Evolutionary conservation across 1,139 yeast species (phyloP).

Genomic region (Meyerozyma smithsonii): DNA sequence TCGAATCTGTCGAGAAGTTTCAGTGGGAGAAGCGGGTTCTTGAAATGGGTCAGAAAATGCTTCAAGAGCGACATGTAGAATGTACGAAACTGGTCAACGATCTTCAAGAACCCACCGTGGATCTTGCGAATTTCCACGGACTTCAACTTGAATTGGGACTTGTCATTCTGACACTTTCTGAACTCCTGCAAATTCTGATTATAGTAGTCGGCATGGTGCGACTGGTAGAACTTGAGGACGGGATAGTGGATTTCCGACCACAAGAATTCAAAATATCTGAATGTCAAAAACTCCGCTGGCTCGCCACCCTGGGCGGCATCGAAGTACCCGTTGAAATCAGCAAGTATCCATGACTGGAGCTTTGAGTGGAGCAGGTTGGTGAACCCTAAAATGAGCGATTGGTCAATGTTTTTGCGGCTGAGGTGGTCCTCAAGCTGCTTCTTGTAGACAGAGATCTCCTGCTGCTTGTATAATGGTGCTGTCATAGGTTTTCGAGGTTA

Average conservation of each 20-base stretch:
- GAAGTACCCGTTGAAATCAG: conserved; percentile 27
- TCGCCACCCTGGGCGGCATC: conserved; percentile 7
- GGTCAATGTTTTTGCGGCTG: conserved; percentile 32
- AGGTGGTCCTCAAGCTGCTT: conserved; percentile 27
- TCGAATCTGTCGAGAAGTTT: conserved; percentile 22
- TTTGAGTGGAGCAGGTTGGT: conserved; percentile 39
- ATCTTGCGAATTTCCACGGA: conserved; percentile 56
- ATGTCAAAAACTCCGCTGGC: conserved; percentile 24
- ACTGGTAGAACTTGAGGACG: conserved; percentile 49
- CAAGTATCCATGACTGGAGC: conserved; percentile 33
- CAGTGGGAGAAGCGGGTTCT: conserved; percentile 30
- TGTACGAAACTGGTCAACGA: conserved; percentile 37
- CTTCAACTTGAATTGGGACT: conserved; percentile 20
- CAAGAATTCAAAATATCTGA: conserved; percentile 37
- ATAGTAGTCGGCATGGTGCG: conserved; percentile 31
- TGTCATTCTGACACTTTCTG: conserved; percentile 10
- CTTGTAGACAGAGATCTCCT: conserved; percentile 23
- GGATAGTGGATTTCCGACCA: conserved; percentile 68
- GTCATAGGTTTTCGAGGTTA: not conserved
- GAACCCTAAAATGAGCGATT: conserved; percentile 42
- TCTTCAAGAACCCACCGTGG: conserved; percentile 47
- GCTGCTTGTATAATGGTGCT: not conserved
- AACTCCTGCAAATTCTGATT: conserved; percentile 13
- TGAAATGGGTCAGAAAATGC: conserved; percentile 31
- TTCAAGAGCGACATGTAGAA: conserved; percentile 43